Evolutionary conservation across 306 rosid genomes (phyloP), one percentile per base, ranked within the genome.

Genomic region (Sphenostylis stenocarpa): DNA sequence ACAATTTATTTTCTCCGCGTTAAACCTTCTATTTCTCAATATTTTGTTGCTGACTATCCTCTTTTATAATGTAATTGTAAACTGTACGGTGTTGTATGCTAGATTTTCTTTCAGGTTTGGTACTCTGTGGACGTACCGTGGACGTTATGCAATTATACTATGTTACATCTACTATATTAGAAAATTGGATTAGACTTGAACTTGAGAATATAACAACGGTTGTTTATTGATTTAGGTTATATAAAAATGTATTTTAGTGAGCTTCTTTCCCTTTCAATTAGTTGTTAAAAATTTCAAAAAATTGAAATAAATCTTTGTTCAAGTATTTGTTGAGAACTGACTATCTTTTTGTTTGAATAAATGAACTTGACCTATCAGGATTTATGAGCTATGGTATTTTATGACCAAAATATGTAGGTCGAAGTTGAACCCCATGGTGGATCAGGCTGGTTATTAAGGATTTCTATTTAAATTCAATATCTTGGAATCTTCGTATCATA

Each of bases 371-470:
- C 55, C 20, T 52, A 70, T 47, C 71, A 52, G 60, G 77, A 78
- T 38, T 73, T 48, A 73, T 48, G 78, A 68, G 56, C 29, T 69
- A 57, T 63, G 29, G 20, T 62, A 23, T 78, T 26, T 38, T 52
- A 26, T 72, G 62, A 73, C 51, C 33, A 24, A 77, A 69, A 61
- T 51, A 29, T 16, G 61, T 53, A 28, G 66, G 45, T 86, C 49
- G 64, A 80, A 69, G 70, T 81, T 86, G 80, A 86, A 63, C n/a
- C 63, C 44, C 58, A 62, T 71, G 33, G 73, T 62, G 58, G 61
- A 33, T 45, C 17, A 29, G 45, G 66, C 76, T 75, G 77, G 36
- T 56, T 67, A 21, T 70, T 33, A 75, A 81, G 78, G 38, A 80
- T 80, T 81, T n/a, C 69, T 51, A 64, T 73, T 76, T 53, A 41